A percentile compares a stretch with the other conserved stretches of the same genome.
These are phyloP conservation scores for Sporisorium scitamineum DNA, from an alignment of 1,284 basidiomycete species.

Conservation along the genomic window DNA sequence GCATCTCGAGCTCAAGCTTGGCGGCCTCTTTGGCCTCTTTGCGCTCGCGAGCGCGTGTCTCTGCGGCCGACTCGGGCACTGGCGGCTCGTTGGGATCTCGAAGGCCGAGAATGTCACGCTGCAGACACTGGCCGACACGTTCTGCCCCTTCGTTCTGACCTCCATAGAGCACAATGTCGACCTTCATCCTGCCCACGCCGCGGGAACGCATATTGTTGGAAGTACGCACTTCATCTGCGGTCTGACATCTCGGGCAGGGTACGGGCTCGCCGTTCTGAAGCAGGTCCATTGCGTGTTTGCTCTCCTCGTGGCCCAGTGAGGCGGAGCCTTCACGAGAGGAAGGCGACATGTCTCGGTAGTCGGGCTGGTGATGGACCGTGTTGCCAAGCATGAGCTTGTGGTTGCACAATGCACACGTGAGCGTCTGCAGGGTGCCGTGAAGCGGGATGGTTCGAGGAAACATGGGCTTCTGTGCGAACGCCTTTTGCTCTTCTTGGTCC, in stretches of 20 bases:
- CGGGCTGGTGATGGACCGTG: constrained; percentile 29
- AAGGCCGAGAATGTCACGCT: constrained; percentile 65
- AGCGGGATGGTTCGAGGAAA: constrained; percentile 85
- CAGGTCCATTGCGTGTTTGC: constrained; percentile 49
- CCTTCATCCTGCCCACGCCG: constrained; percentile 83
- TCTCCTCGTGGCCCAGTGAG: constrained; percentile 41
- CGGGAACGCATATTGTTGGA: constrained; percentile 83
- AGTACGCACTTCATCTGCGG: constrained; percentile 78
- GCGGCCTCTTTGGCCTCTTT: constrained; percentile 39
- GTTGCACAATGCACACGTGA: constrained; percentile 85
- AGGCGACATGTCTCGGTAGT: constrained; percentile 22
- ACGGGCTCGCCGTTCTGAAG: constrained; percentile 75
- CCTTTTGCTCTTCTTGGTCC: constrained; percentile 72
- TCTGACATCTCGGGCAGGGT: constrained; percentile 82
- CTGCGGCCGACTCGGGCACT: constrained; percentile 61
- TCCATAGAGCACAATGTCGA: constrained; percentile 90
- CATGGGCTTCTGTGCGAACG: constrained; percentile 38
- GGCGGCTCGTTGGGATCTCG: constrained; percentile 63
- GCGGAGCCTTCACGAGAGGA: constrained; percentile 41
- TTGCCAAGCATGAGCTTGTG: constrained; percentile 70
- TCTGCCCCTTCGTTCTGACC: constrained; percentile 88
- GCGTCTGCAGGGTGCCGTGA: constrained; percentile 83
- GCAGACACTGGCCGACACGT: constrained; percentile 74
- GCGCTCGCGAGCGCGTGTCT: constrained; percentile 55
- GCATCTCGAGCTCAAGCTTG: constrained; percentile 14